phyloP scores from a whole-genome alignment of 306 rosid species.

The Alnus glutinosa region DNA sequence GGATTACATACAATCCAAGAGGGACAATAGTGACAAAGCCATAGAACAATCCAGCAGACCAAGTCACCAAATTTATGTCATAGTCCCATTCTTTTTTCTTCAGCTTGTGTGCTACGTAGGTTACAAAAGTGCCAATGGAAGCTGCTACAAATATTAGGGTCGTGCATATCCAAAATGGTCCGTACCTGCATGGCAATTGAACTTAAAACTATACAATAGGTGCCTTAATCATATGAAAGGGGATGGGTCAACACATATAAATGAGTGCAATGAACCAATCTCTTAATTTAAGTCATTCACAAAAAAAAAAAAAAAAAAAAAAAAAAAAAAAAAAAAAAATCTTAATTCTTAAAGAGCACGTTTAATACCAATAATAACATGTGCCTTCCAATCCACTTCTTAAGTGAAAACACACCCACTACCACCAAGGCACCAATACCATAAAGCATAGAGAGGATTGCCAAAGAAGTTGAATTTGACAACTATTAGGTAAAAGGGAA shows the following conservation, averaged over 20 bases:
- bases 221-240: background rate
- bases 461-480: background rate
- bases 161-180: constrained; percentile 99
- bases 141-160: constrained; percentile 95
- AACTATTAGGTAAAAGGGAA: too few relatives aligned
- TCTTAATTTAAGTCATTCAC: background rate
- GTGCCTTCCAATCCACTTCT: background rate
- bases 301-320: background rate
- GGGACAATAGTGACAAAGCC: constrained; percentile 90
- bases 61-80: constrained; percentile 89
- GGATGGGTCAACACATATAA: background rate
- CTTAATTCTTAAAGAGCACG: background rate
- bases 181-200: constrained; percentile 64
- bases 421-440: background rate
- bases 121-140: constrained; percentile 89
- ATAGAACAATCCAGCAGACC: constrained; percentile 97
- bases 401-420: background rate
- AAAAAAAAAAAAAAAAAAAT: background rate
- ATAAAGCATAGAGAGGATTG: background rate
- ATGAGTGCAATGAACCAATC: background rate
- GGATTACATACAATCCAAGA: constrained; percentile 69
- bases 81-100: constrained; percentile 75
- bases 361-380: background rate
- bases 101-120: constrained; percentile 85
- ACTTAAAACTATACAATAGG: background rate